Percentiles rank a stretch among this genome's conserved stretches.
phyloP scores from a whole-genome alignment of 116 monocot genomes.

The Phalaenopsis hybrid region DNA sequence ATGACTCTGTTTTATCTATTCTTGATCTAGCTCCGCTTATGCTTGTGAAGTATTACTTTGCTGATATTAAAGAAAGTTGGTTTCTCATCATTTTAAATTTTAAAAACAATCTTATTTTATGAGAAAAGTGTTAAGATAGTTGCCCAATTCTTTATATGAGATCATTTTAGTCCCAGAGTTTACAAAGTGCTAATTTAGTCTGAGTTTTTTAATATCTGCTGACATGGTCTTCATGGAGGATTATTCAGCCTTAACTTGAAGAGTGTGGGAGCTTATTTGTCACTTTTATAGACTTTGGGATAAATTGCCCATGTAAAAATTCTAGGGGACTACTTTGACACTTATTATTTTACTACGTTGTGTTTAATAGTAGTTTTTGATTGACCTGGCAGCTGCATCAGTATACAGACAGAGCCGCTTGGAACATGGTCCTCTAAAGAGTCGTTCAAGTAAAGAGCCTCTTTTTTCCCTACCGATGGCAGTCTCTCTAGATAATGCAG shows the following conservation, averaged over 20 bases:
- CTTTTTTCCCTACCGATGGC: conserved; percentile 39
- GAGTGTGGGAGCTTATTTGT: no score
- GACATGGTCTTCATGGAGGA: no score
- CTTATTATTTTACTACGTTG: background rate
- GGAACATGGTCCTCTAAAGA: conserved; percentile 36
- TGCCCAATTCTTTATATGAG: no score
- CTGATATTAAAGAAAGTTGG: conserved; percentile 67
- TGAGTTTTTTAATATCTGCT: no score
- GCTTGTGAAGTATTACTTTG: conserved; percentile 45
- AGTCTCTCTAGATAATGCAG: conserved; percentile 17
- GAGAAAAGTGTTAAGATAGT: no score
- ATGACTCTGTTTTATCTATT: conserved; percentile 42
- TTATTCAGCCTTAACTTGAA: no score
- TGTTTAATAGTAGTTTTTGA: conserved; percentile 7
- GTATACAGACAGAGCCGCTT: conserved; percentile 42
- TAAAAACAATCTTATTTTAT: background rate
- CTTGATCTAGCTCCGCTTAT: conserved; percentile 80
- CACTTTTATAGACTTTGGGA: no score
- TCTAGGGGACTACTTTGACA: no score
- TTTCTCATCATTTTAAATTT: conserved; percentile 13
- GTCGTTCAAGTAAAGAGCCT: conserved; percentile 44
- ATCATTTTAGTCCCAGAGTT: no score
- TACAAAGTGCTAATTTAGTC: no score
- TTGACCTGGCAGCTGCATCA: conserved; percentile 44
- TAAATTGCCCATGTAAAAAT: no score